Evolutionary conservation across 2,329 filamentous ascomycete species (phyloP).

Genomic region (Paraphaeosphaeria sporulosa): DNA sequence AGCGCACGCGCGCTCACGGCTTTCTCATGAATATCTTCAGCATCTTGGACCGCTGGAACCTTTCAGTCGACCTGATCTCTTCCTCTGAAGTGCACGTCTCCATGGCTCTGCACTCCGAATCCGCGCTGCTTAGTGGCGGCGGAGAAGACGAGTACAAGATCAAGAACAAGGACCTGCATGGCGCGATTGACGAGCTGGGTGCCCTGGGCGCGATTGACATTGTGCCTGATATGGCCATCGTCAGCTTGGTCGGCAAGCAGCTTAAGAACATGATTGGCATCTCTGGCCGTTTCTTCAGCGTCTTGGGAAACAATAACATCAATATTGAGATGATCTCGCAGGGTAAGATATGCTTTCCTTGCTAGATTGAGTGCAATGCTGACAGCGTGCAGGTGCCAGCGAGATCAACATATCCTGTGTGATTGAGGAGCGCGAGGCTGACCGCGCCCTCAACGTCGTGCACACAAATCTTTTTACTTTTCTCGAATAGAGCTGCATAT

Average conservation of each 20-base stretch:
- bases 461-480: constrained; percentile 98
- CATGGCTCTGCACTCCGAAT: constrained; percentile 89
- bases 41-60: constrained; percentile 83
- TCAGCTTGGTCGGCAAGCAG: constrained; percentile 91
- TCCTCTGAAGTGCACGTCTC: constrained; percentile 97
- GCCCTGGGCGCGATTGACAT: constrained; percentile 91
- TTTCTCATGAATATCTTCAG: constrained; percentile 95
- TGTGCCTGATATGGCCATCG: constrained; percentile 89
- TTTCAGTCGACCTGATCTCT: constrained; percentile 95
- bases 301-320: constrained; percentile 88
- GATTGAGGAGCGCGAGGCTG: constrained; percentile 88
- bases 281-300: constrained; percentile 92
- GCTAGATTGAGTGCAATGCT: neutral
- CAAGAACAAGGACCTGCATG: constrained; percentile 56
- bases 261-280: constrained; percentile 98
- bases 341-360: constrained; percentile 63
- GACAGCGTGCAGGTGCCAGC: constrained; percentile 74
- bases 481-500: constrained; percentile 67
- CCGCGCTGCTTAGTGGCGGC: constrained; percentile 59
- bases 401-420: constrained; percentile 99
- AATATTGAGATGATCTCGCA: constrained; percentile 99
- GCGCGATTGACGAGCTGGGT: constrained; percentile 72
- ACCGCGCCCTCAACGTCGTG: constrained; percentile 92
- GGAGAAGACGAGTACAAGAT: constrained; percentile 58
- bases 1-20: constrained; percentile 92